Evolutionary conservation across 2,329 filamentous ascomycete species (phyloP), one percentile per base, ranked within the genome.

Genomic region (Aureobasidium subglaciale): DNA sequence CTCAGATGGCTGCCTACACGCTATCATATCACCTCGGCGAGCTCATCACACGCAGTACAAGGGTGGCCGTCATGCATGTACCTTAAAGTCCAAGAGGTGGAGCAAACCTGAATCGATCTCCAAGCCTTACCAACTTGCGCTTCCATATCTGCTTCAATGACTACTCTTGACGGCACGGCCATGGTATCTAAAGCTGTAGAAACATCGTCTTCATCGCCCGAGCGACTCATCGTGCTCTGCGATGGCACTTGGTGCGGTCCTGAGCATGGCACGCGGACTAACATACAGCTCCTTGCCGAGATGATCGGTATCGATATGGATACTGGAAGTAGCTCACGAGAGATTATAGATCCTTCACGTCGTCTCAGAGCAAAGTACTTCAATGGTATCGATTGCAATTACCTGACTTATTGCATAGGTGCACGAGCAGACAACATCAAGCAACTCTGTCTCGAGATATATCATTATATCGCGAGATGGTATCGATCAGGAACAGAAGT

Each of bases 381-480:
- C 55, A 67, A 70, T 59, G 68, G 68, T 25, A 58, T 67, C 9
- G 10, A 8, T 18, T 37, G 22, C 32, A 49, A 37, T 32, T 49
- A 49, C 32, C 27, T 49, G 32, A 37, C 45, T 25, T 49, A 49
- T 27, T 67, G 67, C 24, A 57, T 70, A 2, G 65, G 66, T 53
- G 64, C 65, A 3, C 68, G 67, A 0, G 67, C 68, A 0, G 65
- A 66, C 5, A 62, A 64, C 15, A 68, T 70, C 25, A 64, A 62
- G 30, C 63, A 65, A 13, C 67, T 70, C 56, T 70, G 68, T 50
- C 62, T 67, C 6, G 58, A 61, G 16, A 64, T 67, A 1, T 70
- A 70, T 60, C 62, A 61, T 9, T 70, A 65, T 58, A 68, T 70
- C 18, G 67, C 69, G 1, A 61, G 68, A 24, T 58, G 68, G 48